Base-by-base conservation (phyloP, 495 filamentous ascomycete genomes). In the Aspergillus egyptiacus region DNA sequence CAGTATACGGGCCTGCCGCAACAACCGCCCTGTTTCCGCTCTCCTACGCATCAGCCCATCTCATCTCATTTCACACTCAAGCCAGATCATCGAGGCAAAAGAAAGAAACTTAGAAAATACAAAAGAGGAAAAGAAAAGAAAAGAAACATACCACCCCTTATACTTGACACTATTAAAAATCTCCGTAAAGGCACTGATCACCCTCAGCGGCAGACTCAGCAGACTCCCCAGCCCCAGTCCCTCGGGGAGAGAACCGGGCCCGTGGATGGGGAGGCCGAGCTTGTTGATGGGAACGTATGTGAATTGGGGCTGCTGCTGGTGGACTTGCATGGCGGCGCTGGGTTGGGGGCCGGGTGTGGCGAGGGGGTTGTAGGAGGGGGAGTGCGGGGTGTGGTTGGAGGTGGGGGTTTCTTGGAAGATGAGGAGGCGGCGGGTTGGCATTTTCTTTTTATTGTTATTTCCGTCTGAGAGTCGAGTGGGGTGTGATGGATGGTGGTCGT, bases 151-250 rank as follows among this genome's bases (percentile, higher is more conserved):
- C 70, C 70, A 73, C 17, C 68, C 68, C 53, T 71, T 70, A 60
- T 70, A 73, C 52, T 65, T 71, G 1, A 64, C 64, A 44, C 62
- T 61, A 59, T 73, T 73, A 24, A 73, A 73, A 46, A 71, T 66
- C 14, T 71, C 70, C 22, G 70, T 73, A 57, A 73, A 73, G 8
- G 61, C 64, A 34, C 51, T 61, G 53, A 73, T 30, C 25, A 64
- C 64, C 7, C 63, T 55, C 47, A 73, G 47, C 22, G 70, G 70
- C 39, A 73, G 37, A n/a, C 69, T 61, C 35, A 71, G 39, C 7
- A 73, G 18, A 33, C 28, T 33, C 0, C 17, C 27, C 1, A 44
- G 2, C 2, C 28, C 24, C 17, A 44, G 18, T 4, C 41, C 41
- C 2, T 66, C 14, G 64, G 68, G 5, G 62, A 69, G 6, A 66